Evolutionary conservation across 225 moss, liverwort and hornwort species (phyloP).

Genomic region (Pseudoscleropodium purum): DNA sequence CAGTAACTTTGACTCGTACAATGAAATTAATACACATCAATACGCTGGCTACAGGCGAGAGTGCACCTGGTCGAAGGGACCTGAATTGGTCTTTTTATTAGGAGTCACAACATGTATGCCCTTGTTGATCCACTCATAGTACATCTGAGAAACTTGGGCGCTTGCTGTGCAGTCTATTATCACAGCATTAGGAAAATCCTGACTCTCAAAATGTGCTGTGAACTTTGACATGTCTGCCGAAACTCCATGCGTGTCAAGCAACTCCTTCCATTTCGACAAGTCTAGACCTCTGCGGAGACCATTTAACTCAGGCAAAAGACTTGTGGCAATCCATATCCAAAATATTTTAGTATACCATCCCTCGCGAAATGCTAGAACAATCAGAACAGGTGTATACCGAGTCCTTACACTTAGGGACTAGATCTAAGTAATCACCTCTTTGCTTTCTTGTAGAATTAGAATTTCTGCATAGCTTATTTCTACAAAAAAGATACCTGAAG

Average conservation of each 20-base stretch:
- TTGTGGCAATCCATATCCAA: background rate
- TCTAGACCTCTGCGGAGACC: slow-evolving; percentile 61
- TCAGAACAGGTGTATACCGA: background rate
- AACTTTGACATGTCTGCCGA: slow-evolving; percentile 69
- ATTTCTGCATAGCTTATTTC: background rate
- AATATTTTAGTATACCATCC: background rate
- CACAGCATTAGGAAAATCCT: slow-evolving; percentile 71
- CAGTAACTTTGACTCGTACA: background rate
- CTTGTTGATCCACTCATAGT: slow-evolving; percentile 77
- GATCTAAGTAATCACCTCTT: background rate
- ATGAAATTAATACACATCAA: background rate
- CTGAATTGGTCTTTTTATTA: slow-evolving; percentile 94
- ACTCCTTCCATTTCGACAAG: slow-evolving; percentile 70
- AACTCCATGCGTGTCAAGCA: slow-evolving; percentile 55
- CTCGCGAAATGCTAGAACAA: background rate
- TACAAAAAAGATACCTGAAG: background rate
- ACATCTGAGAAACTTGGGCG: slow-evolving; percentile 64
- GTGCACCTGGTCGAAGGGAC: slow-evolving; percentile 73
- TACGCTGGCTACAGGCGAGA: background rate
- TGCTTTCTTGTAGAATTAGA: background rate
- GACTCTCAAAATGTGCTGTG: slow-evolving; percentile 65
- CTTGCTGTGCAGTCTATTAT: slow-evolving; percentile 95
- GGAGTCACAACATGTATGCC: slow-evolving; percentile 93
- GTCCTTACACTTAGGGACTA: background rate
- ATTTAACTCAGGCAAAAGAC: slow-evolving; percentile 4